Conservation (phyloP, 2,329 filamentous ascomycete genomes). For the Bipolaris victoriae region DNA sequence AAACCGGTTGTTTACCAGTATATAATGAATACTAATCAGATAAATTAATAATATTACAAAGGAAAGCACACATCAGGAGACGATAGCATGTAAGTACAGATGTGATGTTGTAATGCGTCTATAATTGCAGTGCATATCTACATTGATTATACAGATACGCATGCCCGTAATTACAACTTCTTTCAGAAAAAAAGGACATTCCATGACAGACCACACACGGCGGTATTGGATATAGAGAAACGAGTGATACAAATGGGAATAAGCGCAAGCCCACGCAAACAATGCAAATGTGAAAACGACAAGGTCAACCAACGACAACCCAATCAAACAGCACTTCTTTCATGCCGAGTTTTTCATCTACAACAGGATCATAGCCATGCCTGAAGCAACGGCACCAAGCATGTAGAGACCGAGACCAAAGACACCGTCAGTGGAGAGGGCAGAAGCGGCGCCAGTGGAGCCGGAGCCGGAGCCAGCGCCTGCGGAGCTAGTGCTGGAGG, state of each 20-base stretch:
- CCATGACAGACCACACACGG: neutral
- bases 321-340: neutral
- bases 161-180: constrained; percentile 1
- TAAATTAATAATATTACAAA: neutral
- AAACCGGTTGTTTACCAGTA: neutral
- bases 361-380: constrained; percentile 62
- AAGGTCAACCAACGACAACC: constrained; percentile 3
- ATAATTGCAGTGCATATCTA: neutral
- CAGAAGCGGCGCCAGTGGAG: constrained; percentile 48
- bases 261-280: constrained; percentile 19
- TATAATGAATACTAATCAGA: neutral
- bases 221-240: constrained; percentile 4
- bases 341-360: constrained; percentile 40
- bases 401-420: constrained; percentile 59
- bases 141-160: neutral
- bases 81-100: no score
- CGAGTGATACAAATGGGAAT: constrained; percentile 13
- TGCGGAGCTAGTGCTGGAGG: constrained; percentile 7
- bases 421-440: constrained; percentile 53
- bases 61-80: neutral
- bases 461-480: constrained; percentile 23
- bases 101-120: neutral
- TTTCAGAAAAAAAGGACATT: constrained; percentile 8
- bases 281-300: constrained; percentile 10
- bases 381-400: constrained; percentile 57